Base-by-base conservation (phyloP, 345 rosid genomes). In the Pelargonium nanum region DNA sequence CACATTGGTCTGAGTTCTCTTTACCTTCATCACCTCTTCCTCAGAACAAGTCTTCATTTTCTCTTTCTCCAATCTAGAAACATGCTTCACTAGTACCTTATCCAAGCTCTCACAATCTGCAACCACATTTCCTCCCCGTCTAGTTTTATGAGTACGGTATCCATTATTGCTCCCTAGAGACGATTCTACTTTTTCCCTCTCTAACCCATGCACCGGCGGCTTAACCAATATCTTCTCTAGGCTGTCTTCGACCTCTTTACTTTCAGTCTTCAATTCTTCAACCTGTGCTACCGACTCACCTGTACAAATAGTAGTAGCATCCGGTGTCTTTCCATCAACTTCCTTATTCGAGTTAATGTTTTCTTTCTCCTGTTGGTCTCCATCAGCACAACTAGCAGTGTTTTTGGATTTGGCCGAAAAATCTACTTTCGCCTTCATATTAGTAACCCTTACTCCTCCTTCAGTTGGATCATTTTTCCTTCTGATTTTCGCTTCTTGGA, bases 1-100 rank as follows among this genome's bases (percentile, higher is more conserved):
- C 66, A 59, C 26, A 24, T 75, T 81, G 54, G 32, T 57, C 45
- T 57, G 65, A 67, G 60, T 65, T 19, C 65, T 70, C 68, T 64
- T 76, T 9, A 74, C 77, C 59, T 79, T 83, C 26, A 68, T 58
- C 24, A 55, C 65, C 61, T 67, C 81, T 59, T 75, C 77, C 22
- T 57, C 68, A 58, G 70, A 66, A 5, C 61, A 75, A 64, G 61
- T 54, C 55, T 58, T 74, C 72, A 76, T 68, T 70, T 76, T 81
- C 81, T 92, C 93, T 48, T 72, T 84, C 75, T 87, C 97, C 28
- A 89, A 78, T 70, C 70, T 79, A 26, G 96, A 78, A 57, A 82
- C 83, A 80, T 77, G 91, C 77, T 85, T 89, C 59, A 87, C 94
- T 57, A 93, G 48, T 68, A 87, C 70, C 76, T 92, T 85, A 74